Percentiles rank a stretch among this genome's conserved stretches.
Conservation (phyloP, 129 eudicot species). For the Mikania micrantha region DNA sequence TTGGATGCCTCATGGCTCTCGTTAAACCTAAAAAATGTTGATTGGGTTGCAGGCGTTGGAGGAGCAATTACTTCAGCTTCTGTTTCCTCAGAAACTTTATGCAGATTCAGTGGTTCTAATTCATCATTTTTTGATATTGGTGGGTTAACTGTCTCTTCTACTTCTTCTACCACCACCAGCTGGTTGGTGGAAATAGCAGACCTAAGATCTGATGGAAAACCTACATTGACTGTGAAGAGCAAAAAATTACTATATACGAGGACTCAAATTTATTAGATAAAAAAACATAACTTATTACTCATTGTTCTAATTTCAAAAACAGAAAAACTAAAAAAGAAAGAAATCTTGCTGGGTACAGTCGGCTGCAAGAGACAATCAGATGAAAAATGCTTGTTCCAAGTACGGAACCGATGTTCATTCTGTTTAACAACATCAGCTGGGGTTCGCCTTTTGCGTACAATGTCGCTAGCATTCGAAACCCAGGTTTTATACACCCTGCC, state of each 20-base stretch:
- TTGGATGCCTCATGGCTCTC: constrained; percentile 18
- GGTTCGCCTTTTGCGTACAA: constrained; percentile 37
- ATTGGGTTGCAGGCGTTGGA: constrained; percentile 40
- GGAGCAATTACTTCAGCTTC: constrained; percentile 49
- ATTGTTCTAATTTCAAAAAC: not conserved
- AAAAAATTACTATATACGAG: not conserved
- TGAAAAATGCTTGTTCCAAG: too few relatives aligned
- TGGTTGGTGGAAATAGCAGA: constrained; percentile 18
- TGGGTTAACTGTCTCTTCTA: constrained; percentile 8
- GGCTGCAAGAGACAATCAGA: constrained; percentile 40
- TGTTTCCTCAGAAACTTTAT: constrained; percentile 4
- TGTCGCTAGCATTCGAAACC: constrained; percentile 43
- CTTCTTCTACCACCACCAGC: constrained; percentile 14
- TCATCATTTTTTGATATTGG: not conserved
- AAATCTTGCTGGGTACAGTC: constrained; percentile 47
- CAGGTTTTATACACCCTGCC: constrained; percentile 48
- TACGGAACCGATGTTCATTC: constrained; percentile 33
- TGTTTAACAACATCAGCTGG: constrained; percentile 29
- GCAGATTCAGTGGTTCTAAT: not conserved
- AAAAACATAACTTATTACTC: not conserved
- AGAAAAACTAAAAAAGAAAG: not conserved
- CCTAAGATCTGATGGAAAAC: constrained; percentile 22
- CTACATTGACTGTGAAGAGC: constrained; percentile 25
- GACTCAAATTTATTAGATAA: not conserved
- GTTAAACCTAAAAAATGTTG: constrained; percentile 25